Evolutionary conservation across 495 filamentous ascomycete genomes (phyloP).

Genomic region (Aspergillus homomorphus): DNA sequence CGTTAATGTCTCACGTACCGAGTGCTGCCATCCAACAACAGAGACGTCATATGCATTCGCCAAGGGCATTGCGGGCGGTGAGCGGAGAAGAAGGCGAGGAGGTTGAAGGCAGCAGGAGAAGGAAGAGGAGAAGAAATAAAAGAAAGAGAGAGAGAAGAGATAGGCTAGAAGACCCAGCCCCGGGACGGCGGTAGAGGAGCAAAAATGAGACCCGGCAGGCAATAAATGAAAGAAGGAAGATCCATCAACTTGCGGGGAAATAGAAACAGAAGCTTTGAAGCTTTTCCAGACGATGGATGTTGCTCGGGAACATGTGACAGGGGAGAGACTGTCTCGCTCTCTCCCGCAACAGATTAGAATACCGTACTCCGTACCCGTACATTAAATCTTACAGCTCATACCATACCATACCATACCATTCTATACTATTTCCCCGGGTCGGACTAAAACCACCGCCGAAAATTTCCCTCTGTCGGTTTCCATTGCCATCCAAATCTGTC

Average conservation of each 20-base stretch:
- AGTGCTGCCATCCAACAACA: conserved; percentile 65
- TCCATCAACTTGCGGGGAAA: conserved; percentile 11
- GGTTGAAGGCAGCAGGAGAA: background rate
- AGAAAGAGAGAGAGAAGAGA: conserved; percentile 13
- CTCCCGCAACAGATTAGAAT: too few species aligned
- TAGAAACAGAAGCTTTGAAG: conserved; percentile 13
- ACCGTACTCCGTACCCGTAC: too few species aligned
- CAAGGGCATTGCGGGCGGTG: conserved; percentile 33
- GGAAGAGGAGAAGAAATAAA: conserved; percentile 11
- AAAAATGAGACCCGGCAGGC: too few species aligned
- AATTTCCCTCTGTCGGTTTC: conserved; percentile 36
- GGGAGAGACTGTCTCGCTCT: background rate
- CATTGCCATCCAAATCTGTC: conserved; percentile 21
- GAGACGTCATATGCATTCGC: conserved; percentile 35
- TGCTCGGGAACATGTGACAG: conserved; percentile 23
- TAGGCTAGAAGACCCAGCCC: conserved; percentile 12
- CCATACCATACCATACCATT: background rate
- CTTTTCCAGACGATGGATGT: conserved; percentile 14
- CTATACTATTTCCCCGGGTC: background rate
- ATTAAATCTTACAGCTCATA: too few species aligned
- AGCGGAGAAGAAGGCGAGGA: conserved; percentile 9
- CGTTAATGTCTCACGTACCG: conserved; percentile 39
- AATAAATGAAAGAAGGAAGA: background rate
- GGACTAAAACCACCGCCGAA: conserved; percentile 30
- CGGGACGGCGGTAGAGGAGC: background rate